Percentiles rank a stretch among this genome's conserved stretches.
Evolutionary conservation across 1,284 basidiomycete genomes (phyloP).

Genomic region (Cronartium ribicola): DNA sequence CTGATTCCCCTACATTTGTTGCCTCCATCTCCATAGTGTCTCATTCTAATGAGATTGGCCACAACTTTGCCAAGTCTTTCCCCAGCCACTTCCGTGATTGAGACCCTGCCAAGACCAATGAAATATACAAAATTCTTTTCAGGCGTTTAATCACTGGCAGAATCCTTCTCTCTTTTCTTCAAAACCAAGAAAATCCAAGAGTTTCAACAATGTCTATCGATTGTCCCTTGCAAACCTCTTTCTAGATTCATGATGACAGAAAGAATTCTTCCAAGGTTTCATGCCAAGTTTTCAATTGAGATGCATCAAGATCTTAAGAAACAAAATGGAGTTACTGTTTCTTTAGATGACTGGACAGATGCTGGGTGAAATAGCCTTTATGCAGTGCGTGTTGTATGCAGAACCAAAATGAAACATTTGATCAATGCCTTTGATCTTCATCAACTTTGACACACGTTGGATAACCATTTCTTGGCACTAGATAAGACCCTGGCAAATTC

Average conservation of each 20-base stretch:
- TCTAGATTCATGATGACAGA: conserved; percentile 1
- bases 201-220: neutral
- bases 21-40: neutral
- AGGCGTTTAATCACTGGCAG: neutral
- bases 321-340: conserved; percentile 1
- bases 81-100: neutral
- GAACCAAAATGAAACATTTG: neutral
- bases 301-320: neutral
- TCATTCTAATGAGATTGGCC: neutral
- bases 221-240: neutral
- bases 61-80: neutral
- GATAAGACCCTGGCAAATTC: neutral
- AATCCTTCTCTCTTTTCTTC: neutral
- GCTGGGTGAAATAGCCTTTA: conserved; percentile 11
- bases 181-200: neutral
- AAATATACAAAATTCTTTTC: neutral
- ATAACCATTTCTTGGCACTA: conserved; percentile 3
- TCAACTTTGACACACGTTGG: neutral
- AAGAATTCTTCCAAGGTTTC: conserved; percentile 3
- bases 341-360: conserved; percentile 25
- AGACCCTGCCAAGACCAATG: neutral
- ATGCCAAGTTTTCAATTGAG: neutral
- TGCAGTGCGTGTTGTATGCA: neutral
- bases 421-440: conserved; percentile 17
- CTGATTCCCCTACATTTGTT: neutral